Conservation (phyloP, 1,139 yeast genomes). For the Lodderomyces oxycetoniae region DNA sequence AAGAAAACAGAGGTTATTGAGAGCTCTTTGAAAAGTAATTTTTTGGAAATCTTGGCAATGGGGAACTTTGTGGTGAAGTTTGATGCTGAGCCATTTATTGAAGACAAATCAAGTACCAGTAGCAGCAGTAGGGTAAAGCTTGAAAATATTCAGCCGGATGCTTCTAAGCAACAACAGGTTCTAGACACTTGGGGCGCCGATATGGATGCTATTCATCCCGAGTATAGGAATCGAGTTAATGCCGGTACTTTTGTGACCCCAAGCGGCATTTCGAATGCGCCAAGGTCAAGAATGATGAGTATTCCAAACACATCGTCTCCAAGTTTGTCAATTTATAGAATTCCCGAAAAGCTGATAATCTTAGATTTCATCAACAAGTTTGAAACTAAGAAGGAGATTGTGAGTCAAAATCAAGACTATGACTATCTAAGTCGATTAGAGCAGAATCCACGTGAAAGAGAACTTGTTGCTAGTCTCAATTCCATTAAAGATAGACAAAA, state of each 20-base stretch:
- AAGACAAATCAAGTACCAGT: background rate
- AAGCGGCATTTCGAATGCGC: conserved; percentile 40
- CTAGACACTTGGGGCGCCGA: conserved; percentile 17
- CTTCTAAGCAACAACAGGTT: background rate
- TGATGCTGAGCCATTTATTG: conserved; percentile 36
- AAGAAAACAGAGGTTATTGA: conserved; percentile 52
- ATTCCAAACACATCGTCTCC: conserved; percentile 4
- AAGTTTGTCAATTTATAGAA: conserved; percentile 41
- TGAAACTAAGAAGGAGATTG: conserved; percentile 28
- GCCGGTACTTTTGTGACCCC: conserved; percentile 36
- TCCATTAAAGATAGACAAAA: conserved; percentile 14
- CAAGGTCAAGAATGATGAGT: background rate
- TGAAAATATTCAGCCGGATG: background rate
- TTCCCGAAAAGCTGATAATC: conserved; percentile 70
- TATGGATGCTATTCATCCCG: conserved; percentile 21
- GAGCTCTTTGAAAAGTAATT: conserved; percentile 39
- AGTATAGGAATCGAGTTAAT: conserved; percentile 39
- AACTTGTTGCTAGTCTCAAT: conserved; percentile 24
- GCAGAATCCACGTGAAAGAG: conserved; percentile 20
- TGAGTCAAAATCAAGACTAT: conserved; percentile 23
- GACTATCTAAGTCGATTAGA: conserved; percentile 21
- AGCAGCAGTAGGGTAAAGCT: conserved; percentile 6
- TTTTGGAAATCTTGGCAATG: conserved; percentile 37
- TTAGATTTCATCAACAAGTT: conserved; percentile 64
- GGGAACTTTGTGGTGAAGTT: conserved; percentile 60